phyloP scores from a whole-genome alignment of 2,329 filamentous ascomycete genomes.

The Aspergillus spinulosporus region DNA sequence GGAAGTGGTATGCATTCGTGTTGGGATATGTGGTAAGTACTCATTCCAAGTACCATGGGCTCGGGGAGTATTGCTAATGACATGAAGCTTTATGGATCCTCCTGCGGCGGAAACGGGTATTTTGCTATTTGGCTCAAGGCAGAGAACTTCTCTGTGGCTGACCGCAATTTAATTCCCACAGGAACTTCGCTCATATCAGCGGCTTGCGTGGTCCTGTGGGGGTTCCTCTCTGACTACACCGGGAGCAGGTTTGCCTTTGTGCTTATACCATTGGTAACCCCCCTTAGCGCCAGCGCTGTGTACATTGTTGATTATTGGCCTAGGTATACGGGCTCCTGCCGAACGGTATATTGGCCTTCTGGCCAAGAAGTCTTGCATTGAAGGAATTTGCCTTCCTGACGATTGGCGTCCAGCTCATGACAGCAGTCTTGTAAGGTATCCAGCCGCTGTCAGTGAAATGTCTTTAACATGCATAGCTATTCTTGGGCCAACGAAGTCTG shows the following conservation, averaged over 20 bases:
- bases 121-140: constrained; percentile 27
- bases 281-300: too few relatives aligned
- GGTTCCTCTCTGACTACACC: constrained; percentile 19
- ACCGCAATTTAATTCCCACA: constrained; percentile 27
- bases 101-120: constrained; percentile 27
- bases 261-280: constrained; percentile 19
- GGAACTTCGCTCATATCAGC: constrained; percentile 19
- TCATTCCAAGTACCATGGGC: background rate
- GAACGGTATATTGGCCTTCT: constrained; percentile 32
- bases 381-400: constrained; percentile 22
- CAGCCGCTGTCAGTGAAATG: background rate
- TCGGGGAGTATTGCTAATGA: background rate
- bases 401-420: constrained; percentile 30
- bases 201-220: constrained; percentile 20
- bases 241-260: constrained; percentile 22
- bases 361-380: constrained; percentile 15
- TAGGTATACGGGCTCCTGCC: constrained; percentile 32
- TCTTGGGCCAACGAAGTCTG: constrained; percentile 24
- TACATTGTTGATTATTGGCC: background rate
- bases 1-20: constrained; percentile 31
- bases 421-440: constrained; percentile 33
- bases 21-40: constrained; percentile 29
- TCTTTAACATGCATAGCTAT: constrained; percentile 12
- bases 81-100: constrained; percentile 27
- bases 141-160: constrained; percentile 23